A percentile compares a stretch with the other conserved stretches of the same genome.
Conservation (phyloP, 129 eudicot genomes). For the Pseudognaphalium luteoalbum region DNA sequence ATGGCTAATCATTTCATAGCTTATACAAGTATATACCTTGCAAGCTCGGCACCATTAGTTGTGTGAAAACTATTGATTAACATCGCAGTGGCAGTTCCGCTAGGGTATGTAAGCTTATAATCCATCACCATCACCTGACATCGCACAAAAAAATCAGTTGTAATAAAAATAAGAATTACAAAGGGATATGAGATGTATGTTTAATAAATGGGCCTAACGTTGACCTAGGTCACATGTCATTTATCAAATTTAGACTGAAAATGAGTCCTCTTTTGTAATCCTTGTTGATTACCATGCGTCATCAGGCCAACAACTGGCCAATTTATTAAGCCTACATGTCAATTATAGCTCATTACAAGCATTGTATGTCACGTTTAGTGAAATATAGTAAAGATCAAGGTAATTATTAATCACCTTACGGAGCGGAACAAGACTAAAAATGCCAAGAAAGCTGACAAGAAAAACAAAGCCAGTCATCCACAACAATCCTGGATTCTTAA, state of each 20-base stretch:
- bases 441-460: conserved; percentile 91
- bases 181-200: too few relatives aligned
- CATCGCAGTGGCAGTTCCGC: conserved; percentile 97
- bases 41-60: conserved; percentile 86
- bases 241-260: too few relatives aligned
- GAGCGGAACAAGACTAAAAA: conserved; percentile 92
- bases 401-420: conserved; percentile 56
- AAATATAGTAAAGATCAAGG: neutral
- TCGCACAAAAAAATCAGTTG: neutral
- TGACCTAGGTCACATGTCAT: too few relatives aligned
- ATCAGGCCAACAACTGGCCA: too few relatives aligned
- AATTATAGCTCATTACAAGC: neutral
- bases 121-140: conserved; percentile 68
- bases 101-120: conserved; percentile 84
- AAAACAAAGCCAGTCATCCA: conserved; percentile 95
- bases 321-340: too few relatives aligned
- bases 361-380: neutral
- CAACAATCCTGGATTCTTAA: conserved; percentile 83
- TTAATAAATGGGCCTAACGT: too few relatives aligned
- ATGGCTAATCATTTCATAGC: neutral
- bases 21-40: conserved; percentile 61
- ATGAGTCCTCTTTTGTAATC: too few relatives aligned
- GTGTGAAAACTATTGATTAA: conserved; percentile 95
- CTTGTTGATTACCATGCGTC: too few relatives aligned
- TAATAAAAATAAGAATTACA: neutral